These are phyloP conservation scores for Colletotrichum orbiculare DNA, from an alignment of 2,329 filamentous ascomycete genomes.

Conservation along the genomic window DNA sequence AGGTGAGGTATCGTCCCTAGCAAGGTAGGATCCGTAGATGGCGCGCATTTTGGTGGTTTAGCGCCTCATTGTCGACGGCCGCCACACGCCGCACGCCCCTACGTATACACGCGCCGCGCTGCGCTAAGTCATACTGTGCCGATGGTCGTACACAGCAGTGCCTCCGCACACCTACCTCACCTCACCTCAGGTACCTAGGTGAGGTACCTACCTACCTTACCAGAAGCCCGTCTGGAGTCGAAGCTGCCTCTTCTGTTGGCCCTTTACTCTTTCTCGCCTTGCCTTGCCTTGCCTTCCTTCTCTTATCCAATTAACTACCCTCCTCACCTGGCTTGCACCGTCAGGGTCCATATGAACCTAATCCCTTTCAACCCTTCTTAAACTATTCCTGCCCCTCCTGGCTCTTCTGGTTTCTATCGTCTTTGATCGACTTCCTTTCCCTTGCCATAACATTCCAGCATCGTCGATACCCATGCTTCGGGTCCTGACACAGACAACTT, in stretches of 20 bases:
- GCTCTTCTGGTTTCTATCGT: not conserved
- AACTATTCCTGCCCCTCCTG: not conserved
- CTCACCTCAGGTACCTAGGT: not conserved
- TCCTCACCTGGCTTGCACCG: conserved; percentile 27
- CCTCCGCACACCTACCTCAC: conserved; percentile 14
- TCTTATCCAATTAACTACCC: conserved; percentile 8
- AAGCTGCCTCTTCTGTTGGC: too few species aligned
- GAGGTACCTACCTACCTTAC: too few species aligned
- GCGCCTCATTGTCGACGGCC: conserved; percentile 3
- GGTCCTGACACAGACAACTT: conserved; percentile 3
- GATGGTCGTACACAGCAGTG: not conserved
- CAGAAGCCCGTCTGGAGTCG: too few species aligned
- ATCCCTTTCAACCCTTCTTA: conserved; percentile 26
- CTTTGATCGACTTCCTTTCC: not conserved
- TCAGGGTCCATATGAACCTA: conserved; percentile 35
- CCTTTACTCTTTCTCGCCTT: conserved; percentile 13
- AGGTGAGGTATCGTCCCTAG: too few species aligned
- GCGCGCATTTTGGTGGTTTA: not conserved
- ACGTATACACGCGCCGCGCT: not conserved
- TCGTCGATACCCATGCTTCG: not conserved
- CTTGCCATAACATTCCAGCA: too few species aligned
- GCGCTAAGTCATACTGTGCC: not conserved
- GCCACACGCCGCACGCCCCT: conserved; percentile 17
- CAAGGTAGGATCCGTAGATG: too few species aligned
- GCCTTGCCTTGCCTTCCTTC: conserved; percentile 20